These are phyloP conservation scores for Xylaria sp. DNA, from an alignment of 2,329 filamentous ascomycete genomes.

Conservation along the genomic window DNA sequence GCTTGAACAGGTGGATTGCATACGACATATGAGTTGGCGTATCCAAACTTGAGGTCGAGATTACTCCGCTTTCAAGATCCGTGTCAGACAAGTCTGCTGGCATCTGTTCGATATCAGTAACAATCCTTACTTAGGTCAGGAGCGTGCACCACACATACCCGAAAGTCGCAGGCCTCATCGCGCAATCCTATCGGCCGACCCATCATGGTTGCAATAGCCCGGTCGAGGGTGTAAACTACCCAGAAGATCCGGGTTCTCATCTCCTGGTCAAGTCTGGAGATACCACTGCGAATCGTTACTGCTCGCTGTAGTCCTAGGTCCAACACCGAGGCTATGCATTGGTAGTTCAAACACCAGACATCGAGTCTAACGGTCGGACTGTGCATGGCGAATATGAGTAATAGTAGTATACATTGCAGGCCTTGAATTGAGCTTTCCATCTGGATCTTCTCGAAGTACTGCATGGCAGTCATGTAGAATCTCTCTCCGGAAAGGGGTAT, in stretches of 20 bases:
- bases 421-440: constrained; percentile 60
- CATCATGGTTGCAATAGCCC: constrained; percentile 64
- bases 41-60: not conserved
- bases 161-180: constrained; percentile 64
- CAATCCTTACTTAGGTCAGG: not conserved
- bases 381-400: constrained; percentile 61
- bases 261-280: constrained; percentile 61
- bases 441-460: constrained; percentile 57
- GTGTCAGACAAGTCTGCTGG: constrained; percentile 39
- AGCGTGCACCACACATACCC: constrained; percentile 47
- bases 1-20: constrained; percentile 60
- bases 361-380: constrained; percentile 60
- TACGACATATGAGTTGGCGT: constrained; percentile 49
- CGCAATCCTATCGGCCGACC: constrained; percentile 64
- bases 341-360: constrained; percentile 65
- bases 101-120: constrained; percentile 28
- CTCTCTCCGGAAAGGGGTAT: constrained; percentile 58
- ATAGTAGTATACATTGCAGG: constrained; percentile 58
- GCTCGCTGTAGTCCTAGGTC: constrained; percentile 63
- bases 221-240: constrained; percentile 62
- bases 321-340: constrained; percentile 61
- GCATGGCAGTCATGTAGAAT: constrained; percentile 60
- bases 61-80: constrained; percentile 15
- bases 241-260: constrained; percentile 66
- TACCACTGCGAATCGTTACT: constrained; percentile 53